These are phyloP conservation scores for Solioccasus polychromus DNA, from an alignment of 768 basidiomycete species.

Conservation along the genomic window DNA sequence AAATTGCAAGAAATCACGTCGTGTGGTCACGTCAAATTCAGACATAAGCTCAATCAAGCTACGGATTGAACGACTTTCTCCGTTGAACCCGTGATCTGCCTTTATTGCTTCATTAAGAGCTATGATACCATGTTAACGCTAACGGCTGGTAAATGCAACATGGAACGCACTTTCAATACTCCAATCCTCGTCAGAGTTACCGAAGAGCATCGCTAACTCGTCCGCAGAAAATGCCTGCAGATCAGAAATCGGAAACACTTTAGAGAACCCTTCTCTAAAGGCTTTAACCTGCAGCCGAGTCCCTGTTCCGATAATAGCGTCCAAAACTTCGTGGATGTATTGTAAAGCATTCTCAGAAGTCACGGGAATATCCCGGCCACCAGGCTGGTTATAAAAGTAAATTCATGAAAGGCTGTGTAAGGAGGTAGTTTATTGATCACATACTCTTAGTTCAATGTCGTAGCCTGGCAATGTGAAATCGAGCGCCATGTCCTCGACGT, in stretches of 20 bases:
- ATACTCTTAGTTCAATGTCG: conserved; percentile 84
- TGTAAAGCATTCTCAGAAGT: conserved; percentile 85
- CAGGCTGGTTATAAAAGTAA: conserved; percentile 45
- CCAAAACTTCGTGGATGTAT: conserved; percentile 83
- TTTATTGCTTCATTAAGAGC: conserved; percentile 89
- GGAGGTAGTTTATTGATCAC: conserved; percentile 20
- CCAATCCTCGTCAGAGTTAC: conserved; percentile 99
- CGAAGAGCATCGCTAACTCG: conserved; percentile 94
- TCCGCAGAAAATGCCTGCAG: conserved; percentile 90
- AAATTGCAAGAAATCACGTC: conserved; percentile 92
- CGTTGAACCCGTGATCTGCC: conserved; percentile 97
- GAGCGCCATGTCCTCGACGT: conserved; percentile 82
- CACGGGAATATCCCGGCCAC: conserved; percentile 78
- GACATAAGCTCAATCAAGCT: conserved; percentile 87
- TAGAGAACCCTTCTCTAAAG: conserved; percentile 92
- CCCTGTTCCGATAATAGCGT: conserved; percentile 84
- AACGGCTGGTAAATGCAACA: background rate
- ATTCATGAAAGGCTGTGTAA: background rate
- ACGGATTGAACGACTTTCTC: conserved; percentile 88
- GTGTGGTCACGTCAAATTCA: conserved; percentile 65
- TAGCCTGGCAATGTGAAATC: conserved; percentile 98
- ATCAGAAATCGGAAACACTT: conserved; percentile 92
- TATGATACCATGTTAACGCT: conserved; percentile 30
- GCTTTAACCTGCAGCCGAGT: conserved; percentile 78
- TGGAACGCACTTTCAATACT: conserved; percentile 72